phyloP scores from a whole-genome alignment of 257 asterid genomes.

The Leonotis leonurus region DNA sequence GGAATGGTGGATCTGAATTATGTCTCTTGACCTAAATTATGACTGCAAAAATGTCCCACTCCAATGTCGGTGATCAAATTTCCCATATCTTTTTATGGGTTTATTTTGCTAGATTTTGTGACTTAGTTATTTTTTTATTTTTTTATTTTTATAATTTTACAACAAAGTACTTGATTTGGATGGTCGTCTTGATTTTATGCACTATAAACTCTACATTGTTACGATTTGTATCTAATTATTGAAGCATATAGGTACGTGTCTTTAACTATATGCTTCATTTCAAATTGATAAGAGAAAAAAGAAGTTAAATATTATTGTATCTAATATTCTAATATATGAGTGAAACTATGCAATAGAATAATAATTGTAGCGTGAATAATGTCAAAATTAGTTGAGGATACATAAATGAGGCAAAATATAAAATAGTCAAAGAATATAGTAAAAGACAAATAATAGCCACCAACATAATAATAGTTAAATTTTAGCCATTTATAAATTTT shows the following conservation, averaged over 20 bases:
- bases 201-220: too few relatives aligned
- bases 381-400: background rate
- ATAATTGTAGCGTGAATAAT: background rate
- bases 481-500: too few relatives aligned
- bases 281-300: too few relatives aligned
- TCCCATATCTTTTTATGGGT: background rate
- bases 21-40: conserved; percentile 25
- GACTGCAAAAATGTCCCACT: background rate
- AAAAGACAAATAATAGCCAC: too few relatives aligned
- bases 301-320: too few relatives aligned
- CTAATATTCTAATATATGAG: background rate
- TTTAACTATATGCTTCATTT: too few relatives aligned
- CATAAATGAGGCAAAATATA: too few relatives aligned
- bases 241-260: background rate
- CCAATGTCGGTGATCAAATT: conserved; percentile 25
- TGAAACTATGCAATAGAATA: background rate
- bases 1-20: conserved; percentile 19
- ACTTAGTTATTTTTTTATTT: background rate
- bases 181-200: too few relatives aligned
- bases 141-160: background rate
- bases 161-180: too few relatives aligned
- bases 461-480: too few relatives aligned
- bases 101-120: background rate
- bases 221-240: background rate
- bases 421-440: too few relatives aligned